Conservation (phyloP, 345 rosid species). For the Toxicodendron radicans region DNA sequence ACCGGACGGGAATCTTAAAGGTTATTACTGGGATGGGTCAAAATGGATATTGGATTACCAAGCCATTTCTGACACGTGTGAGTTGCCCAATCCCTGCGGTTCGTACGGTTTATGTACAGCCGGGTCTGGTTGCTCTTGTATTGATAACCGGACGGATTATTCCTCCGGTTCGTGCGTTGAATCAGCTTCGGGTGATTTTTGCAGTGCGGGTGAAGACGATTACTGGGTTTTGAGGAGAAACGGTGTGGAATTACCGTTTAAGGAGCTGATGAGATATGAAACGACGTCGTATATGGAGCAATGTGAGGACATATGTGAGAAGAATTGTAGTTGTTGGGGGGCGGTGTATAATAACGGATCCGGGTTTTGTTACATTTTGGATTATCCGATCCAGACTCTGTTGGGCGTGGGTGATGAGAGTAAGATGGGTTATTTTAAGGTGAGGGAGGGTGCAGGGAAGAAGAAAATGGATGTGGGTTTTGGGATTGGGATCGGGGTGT, state of each 20-base stretch:
- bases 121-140: constrained; percentile 70
- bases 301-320: constrained; percentile 59
- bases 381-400: constrained; percentile 78
- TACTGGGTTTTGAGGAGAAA: constrained; percentile 46
- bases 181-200: constrained; percentile 40
- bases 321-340: constrained; percentile 79
- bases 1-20: constrained; percentile 76
- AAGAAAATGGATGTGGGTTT: constrained; percentile 27
- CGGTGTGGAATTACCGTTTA: constrained; percentile 73
- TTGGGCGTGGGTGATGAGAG: constrained; percentile 50
- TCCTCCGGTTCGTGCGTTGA: constrained; percentile 39
- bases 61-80: constrained; percentile 63
- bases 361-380: constrained; percentile 72
- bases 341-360: constrained; percentile 69
- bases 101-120: constrained; percentile 64
- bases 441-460: constrained; percentile 29
- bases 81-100: constrained; percentile 73
- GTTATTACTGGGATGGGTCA: constrained; percentile 63
- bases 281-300: constrained; percentile 43
- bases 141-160: constrained; percentile 51
- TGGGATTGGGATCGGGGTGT: constrained; percentile 39
- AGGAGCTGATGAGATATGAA: constrained; percentile 52
- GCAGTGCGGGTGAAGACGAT: constrained; percentile 23
- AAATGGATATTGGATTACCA: constrained; percentile 62
- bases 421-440: constrained; percentile 71